Evolutionary conservation across 1,284 basidiomycete genomes (phyloP).

Genomic region (Sanghuangporus baumii): DNA sequence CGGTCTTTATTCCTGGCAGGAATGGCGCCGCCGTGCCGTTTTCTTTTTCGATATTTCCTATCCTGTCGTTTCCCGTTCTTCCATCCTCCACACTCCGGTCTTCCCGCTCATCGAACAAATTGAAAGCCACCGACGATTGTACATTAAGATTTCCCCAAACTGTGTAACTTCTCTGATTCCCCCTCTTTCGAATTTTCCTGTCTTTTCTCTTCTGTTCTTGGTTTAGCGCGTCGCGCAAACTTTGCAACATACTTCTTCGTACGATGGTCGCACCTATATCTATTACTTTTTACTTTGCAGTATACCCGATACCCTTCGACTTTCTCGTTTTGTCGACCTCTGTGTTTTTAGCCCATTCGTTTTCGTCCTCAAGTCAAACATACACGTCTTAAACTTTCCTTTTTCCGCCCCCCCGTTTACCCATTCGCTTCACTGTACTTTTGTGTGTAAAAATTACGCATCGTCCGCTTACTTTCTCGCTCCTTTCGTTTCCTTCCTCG

Average conservation of each 20-base stretch:
- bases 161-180: not conserved
- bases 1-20: too few species aligned
- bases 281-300: not conserved
- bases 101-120: not conserved
- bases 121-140: not conserved
- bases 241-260: not conserved
- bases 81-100: not conserved
- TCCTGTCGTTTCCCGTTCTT: too few species aligned
- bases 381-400: not conserved
- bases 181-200: not conserved
- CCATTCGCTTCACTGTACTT: not conserved
- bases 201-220: not conserved
- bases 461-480: not conserved
- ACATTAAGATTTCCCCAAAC: not conserved
- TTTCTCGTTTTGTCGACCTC: not conserved
- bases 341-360: not conserved
- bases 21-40: not conserved
- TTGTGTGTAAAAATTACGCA: not conserved
- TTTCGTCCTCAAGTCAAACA: not conserved
- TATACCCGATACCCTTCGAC: not conserved
- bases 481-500: not conserved
- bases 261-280: not conserved
- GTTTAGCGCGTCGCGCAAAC: not conserved
- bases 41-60: too few species aligned
- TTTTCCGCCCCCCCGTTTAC: not conserved